These are phyloP conservation scores for Aspergillus campestris DNA, from an alignment of 495 filamentous ascomycete species.

Conservation along the genomic window DNA sequence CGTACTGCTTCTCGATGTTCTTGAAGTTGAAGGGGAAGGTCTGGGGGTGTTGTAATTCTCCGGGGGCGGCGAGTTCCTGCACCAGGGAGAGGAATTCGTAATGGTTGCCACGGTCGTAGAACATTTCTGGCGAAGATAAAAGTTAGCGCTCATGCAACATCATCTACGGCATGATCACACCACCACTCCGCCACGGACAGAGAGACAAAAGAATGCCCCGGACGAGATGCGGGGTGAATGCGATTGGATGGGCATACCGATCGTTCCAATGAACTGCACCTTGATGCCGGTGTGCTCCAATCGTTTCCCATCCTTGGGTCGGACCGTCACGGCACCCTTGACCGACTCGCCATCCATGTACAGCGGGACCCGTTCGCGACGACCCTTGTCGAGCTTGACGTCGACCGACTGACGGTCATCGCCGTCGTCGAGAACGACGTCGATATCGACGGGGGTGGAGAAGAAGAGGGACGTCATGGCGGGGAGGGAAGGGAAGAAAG, in stretches of 20 bases:
- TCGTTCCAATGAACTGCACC: constrained; percentile 98
- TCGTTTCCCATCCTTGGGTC: constrained; percentile 97
- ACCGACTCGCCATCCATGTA: constrained; percentile 99
- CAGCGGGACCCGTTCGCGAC: constrained; percentile 89
- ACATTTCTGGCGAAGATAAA: constrained; percentile 65
- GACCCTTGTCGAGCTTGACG: constrained; percentile 95
- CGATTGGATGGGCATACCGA: constrained; percentile 50
- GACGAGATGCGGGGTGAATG: not conserved
- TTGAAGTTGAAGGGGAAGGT: constrained; percentile 99
- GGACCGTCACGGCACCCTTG: constrained; percentile 86
- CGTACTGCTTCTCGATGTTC: constrained; percentile 99
- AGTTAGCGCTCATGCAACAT: no score
- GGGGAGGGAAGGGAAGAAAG: constrained; percentile 8
- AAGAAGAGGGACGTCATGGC: constrained; percentile 93
- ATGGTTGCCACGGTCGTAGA: constrained; percentile 97
- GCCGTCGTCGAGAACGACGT: constrained; percentile 90
- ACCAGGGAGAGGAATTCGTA: constrained; percentile 97
- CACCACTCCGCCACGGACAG: constrained; percentile 61
- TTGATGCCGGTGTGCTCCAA: constrained; percentile 99
- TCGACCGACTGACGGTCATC: constrained; percentile 94
- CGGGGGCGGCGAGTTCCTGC: constrained; percentile 91
- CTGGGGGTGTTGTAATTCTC: constrained; percentile 96
- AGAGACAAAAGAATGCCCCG: constrained; percentile 64
- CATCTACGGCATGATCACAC: no score
- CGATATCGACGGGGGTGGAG: constrained; percentile 95